phyloP scores from a whole-genome alignment of 352 stramenopile species.

The Globisporangium canariense region DNA sequence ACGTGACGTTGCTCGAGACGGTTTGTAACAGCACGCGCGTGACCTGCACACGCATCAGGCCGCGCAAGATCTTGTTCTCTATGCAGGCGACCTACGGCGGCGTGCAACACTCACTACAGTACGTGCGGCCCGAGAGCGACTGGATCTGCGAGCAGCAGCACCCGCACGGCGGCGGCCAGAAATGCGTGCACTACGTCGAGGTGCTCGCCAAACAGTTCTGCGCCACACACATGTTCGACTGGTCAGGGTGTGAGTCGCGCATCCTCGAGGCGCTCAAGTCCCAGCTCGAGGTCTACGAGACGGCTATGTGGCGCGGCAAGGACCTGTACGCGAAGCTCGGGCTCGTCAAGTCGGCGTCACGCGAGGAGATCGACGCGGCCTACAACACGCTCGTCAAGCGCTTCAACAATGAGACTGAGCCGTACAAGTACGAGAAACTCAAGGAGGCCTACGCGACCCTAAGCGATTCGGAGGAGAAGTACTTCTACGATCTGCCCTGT shows the following conservation, averaged over 20 bases:
- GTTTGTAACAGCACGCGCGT: slow-evolving; percentile 77
- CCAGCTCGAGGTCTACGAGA: slow-evolving; percentile 70
- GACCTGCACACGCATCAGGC: slow-evolving; percentile 42
- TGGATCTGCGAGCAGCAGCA: slow-evolving; percentile 58
- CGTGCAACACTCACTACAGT: slow-evolving; percentile 64
- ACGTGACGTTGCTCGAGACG: slow-evolving; percentile 61
- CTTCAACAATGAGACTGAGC: slow-evolving; percentile 84
- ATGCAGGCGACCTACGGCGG: slow-evolving; percentile 76
- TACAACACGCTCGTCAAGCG: slow-evolving; percentile 82
- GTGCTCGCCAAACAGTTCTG: slow-evolving; percentile 62
- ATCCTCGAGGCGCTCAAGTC: slow-evolving; percentile 61
- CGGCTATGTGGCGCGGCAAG: slow-evolving; percentile 74
- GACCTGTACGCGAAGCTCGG: slow-evolving; percentile 80
- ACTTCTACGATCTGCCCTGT: slow-evolving; percentile 83
- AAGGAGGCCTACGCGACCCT: slow-evolving; percentile 72
- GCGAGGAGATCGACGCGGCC: slow-evolving; percentile 72
- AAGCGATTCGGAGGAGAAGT: slow-evolving; percentile 79
- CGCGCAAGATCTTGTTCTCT: slow-evolving; percentile 71
- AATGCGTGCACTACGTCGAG: slow-evolving; percentile 77
- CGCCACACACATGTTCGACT: slow-evolving; percentile 70
- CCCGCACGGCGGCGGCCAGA: slow-evolving; percentile 34
- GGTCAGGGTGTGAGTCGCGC: slow-evolving; percentile 40
- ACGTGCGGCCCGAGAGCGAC: slow-evolving; percentile 75
- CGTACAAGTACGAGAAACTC: slow-evolving; percentile 82
- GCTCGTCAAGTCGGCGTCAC: slow-evolving; percentile 61